Conservation (phyloP, 768 basidiomycete genomes). For the Mycena haematopus region DNA sequence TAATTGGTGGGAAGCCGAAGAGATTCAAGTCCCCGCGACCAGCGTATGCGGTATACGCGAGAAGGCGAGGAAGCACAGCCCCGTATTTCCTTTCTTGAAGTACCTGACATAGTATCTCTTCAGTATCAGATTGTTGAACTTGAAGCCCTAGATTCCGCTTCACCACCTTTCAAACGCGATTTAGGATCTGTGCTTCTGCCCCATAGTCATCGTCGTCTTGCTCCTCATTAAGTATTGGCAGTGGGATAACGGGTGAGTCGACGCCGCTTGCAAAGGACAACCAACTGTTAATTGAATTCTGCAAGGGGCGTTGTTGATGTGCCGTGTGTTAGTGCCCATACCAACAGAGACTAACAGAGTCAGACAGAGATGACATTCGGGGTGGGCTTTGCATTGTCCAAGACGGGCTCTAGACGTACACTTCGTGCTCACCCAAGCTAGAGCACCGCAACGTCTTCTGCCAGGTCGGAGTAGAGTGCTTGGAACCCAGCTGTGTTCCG, state of each 20-base stretch:
- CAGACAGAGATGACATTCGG: constrained; percentile 28
- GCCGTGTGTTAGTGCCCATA: constrained; percentile 13
- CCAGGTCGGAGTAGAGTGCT: constrained; percentile 38
- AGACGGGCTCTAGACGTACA: constrained; percentile 29
- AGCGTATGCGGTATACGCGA: too few species aligned
- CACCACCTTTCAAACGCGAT: too few species aligned
- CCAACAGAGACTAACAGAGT: too few species aligned
- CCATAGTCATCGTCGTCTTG: too few species aligned
- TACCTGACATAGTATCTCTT: too few species aligned
- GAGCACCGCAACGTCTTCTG: constrained; percentile 29
- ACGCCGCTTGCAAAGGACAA: constrained; percentile 17
- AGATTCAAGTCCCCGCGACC: too few species aligned
- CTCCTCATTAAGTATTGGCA: too few species aligned
- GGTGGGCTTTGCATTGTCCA: constrained; percentile 27
- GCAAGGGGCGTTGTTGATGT: constrained; percentile 15
- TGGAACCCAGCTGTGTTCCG: constrained; percentile 38
- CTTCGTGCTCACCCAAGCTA: constrained; percentile 30
- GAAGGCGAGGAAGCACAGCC: too few species aligned
- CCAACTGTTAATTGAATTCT: constrained; percentile 26
- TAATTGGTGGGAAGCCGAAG: neutral
- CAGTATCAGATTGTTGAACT: too few species aligned
- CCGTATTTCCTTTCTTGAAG: too few species aligned
- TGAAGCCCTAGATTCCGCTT: too few species aligned
- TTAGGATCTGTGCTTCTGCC: too few species aligned
- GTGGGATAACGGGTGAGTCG: neutral